Base-by-base conservation (phyloP, 164 flowering plant genomes). In the Vitis labrusca region DNA sequence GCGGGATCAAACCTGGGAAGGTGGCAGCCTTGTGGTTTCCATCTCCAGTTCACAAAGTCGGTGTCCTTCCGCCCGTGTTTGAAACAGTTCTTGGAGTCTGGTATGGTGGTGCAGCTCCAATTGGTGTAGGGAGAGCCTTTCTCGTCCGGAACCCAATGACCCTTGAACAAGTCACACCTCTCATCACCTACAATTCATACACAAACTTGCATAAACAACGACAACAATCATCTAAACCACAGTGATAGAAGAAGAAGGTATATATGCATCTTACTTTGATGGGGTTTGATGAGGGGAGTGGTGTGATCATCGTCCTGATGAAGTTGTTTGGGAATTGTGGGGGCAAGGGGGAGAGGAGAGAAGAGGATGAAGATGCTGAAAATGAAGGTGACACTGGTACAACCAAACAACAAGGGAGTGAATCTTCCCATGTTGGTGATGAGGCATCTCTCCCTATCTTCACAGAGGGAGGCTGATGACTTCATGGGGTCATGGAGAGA, bases 41-140 rank as follows among this genome's bases (percentile, higher is more conserved):
- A 86, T 71, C 86, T 84, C 90, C 90, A 85, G 11, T 83, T 75
- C 59, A 85, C 47, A 50, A 83, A 86, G 69, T 76, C 90, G 2
- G 15, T 60, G 75, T 86, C 85, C 30, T 55, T 51, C 60, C 88
- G 83, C 19, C 88, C 90, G 54, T 84, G 63, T 55, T 23, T 66
- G 58, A 83, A 78, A 15, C 90, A 86, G 23, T 86, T 83, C 67
- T 86, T 86, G 2, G 87, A 80, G 3, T 48, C 68, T 0, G 89
- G 87, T 60, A 86, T 82, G 10, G 86, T 86, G 10, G 59, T 1
- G 64, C 89, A 86, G 64, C 83, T 86, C 29, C 68, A 70, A 63
- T 79, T 80, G 16, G 83, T 82, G 50, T 86, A 84, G 6, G 9
- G 12, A 6, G 78, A 30, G 60, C 80, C 81, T 14, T 61, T 69